These are phyloP conservation scores for Eucalyptus erythrocorys DNA, from an alignment of 345 rosid genomes.

Conservation along the genomic window DNA sequence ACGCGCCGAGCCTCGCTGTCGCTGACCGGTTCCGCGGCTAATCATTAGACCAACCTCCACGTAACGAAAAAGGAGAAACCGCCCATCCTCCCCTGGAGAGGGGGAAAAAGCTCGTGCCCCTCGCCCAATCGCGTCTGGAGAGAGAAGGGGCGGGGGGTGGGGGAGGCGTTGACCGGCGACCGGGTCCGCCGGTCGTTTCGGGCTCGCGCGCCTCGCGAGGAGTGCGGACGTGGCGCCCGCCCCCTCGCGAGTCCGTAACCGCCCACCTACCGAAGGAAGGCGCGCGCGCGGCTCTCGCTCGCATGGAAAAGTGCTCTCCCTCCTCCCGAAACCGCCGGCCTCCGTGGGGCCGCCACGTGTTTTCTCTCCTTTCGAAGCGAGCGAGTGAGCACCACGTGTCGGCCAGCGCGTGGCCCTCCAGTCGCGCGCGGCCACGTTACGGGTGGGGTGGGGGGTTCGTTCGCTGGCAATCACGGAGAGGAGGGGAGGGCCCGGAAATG, in stretches of 20 bases:
- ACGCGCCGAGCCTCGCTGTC: not conserved
- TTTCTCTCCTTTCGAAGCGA: not conserved
- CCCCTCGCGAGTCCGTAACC: not conserved
- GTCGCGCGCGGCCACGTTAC: not conserved
- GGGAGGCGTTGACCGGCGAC: not conserved
- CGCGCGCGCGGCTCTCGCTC: not conserved
- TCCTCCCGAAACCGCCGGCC: not conserved
- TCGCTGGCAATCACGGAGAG: not conserved
- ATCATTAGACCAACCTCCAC: constrained; percentile 50
- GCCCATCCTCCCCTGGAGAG: not conserved
- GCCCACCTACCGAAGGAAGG: not conserved
- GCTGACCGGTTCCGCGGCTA: constrained; percentile 6
- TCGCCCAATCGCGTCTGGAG: not conserved
- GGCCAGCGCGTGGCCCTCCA: not conserved
- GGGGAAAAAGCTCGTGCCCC: not conserved
- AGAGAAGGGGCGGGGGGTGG: not conserved
- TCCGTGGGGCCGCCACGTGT: not conserved
- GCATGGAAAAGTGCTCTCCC: not conserved
- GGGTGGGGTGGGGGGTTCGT: not conserved
- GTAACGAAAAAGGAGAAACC: not conserved
- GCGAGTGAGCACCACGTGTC: not conserved
- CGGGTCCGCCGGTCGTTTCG: not conserved
- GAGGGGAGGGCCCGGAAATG: not conserved
- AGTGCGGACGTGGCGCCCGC: not conserved
- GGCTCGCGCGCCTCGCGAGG: not conserved